These are phyloP conservation scores for Phytophthora sojae DNA, from an alignment of 352 stramenopile genomes.

Conservation along the genomic window DNA sequence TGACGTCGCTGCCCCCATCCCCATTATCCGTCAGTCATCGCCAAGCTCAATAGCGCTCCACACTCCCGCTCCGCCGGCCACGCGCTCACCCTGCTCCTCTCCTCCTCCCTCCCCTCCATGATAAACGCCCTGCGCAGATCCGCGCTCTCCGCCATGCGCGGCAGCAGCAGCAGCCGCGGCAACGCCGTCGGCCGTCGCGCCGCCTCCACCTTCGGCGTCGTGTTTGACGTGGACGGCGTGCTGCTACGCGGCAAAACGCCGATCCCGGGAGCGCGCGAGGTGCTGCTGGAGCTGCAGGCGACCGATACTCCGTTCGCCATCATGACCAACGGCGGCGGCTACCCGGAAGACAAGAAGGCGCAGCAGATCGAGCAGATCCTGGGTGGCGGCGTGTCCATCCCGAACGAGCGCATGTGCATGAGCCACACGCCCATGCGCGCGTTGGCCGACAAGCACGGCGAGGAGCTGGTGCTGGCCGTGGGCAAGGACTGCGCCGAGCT, in stretches of 20 bases:
- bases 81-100: not conserved
- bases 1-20: constrained; percentile 18
- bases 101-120: not conserved
- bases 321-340: constrained; percentile 90
- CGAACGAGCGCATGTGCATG: constrained; percentile 64
- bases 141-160: constrained; percentile 4
- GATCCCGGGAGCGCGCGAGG: constrained; percentile 71
- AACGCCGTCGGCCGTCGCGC: not conserved
- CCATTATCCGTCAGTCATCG: not conserved
- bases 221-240: constrained; percentile 88
- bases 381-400: constrained; percentile 56
- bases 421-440: constrained; percentile 87
- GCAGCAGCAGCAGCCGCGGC: not conserved
- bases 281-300: constrained; percentile 71
- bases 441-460: constrained; percentile 65
- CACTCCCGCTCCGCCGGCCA: constrained; percentile 3
- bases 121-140: constrained; percentile 36
- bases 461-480: constrained; percentile 82
- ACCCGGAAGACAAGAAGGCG: constrained; percentile 80
- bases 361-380: constrained; percentile 75
- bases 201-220: constrained; percentile 74
- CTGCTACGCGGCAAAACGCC: constrained; percentile 77
- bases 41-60: constrained; percentile 4
- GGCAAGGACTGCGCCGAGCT: constrained; percentile 81
- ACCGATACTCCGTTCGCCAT: constrained; percentile 79